Conservation (phyloP, 2,329 filamentous ascomycete genomes). For the Stenocarpella maydis region DNA sequence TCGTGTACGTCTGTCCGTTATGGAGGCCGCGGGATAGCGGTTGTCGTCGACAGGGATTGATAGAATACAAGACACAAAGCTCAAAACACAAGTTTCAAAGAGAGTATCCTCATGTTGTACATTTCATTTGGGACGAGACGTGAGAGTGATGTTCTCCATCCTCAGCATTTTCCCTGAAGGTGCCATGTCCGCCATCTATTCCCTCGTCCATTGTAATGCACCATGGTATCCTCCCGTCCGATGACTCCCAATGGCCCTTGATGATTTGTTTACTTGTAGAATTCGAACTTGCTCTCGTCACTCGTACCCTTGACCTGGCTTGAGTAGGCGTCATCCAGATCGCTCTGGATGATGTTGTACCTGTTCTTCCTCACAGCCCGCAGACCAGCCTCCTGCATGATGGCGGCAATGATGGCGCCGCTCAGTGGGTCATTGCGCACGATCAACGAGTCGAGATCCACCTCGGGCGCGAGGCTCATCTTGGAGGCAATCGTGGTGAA, state of each 20-base stretch:
- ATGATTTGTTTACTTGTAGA: conserved; percentile 74
- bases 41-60: not conserved
- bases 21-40: not conserved
- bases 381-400: conserved; percentile 98
- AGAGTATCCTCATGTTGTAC: conserved; percentile 35
- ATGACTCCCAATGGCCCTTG: not conserved
- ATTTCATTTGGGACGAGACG: conserved; percentile 30
- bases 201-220: conserved; percentile 14
- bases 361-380: conserved; percentile 95
- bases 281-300: conserved; percentile 83
- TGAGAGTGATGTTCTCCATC: conserved; percentile 2
- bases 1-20: too few species aligned
- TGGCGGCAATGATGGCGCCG: conserved; percentile 94
- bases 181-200: not conserved
- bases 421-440: conserved; percentile 95
- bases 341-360: conserved; percentile 98
- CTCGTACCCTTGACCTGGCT: conserved; percentile 87
- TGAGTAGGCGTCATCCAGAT: conserved; percentile 96
- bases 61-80: not conserved
- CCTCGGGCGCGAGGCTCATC: conserved; percentile 97
- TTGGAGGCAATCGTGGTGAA: conserved; percentile 96
- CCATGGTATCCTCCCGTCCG: not conserved
- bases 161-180: not conserved
- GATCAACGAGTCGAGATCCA: conserved; percentile 94
- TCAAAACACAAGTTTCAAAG: not conserved